phyloP scores from a whole-genome alignment of 2,329 filamentous ascomycete species.

The Cercospora sojina region DNA sequence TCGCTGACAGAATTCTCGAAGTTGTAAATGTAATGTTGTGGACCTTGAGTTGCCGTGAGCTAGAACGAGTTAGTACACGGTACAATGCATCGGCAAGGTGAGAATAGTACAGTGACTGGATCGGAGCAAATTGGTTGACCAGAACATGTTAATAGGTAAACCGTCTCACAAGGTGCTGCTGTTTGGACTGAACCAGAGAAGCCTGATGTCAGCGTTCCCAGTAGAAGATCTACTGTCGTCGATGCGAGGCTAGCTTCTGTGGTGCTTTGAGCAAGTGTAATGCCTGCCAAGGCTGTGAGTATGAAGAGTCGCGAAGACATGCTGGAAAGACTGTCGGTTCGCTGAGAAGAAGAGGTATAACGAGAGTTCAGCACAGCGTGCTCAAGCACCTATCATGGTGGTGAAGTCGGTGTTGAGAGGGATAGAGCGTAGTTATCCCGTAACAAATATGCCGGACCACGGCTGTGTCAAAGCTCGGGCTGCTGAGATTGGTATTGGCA shows the following conservation, averaged over 20 bases:
- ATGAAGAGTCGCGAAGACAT: neutral
- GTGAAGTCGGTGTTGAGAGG: neutral
- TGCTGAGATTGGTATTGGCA: neutral
- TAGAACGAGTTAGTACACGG: neutral
- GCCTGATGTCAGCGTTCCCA: slow-evolving; percentile 6
- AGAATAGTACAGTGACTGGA: neutral
- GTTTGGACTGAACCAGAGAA: slow-evolving; percentile 11
- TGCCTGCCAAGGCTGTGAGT: neutral
- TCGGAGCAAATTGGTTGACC: slow-evolving; percentile 6
- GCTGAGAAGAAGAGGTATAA: neutral
- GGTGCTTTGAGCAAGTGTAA: neutral
- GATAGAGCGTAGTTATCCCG: neutral
- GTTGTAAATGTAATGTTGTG: slow-evolving; percentile 13
- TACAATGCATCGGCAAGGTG: neutral
- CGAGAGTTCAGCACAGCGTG: neutral
- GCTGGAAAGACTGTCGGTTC: neutral
- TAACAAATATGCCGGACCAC: neutral
- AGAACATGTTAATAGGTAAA: slow-evolving; percentile 7
- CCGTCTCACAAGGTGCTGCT: slow-evolving; percentile 12
- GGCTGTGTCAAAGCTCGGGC: neutral
- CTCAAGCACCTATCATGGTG: neutral
- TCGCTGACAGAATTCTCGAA: slow-evolving; percentile 10
- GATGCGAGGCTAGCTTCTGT: neutral
- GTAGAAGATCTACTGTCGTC: slow-evolving; percentile 4
- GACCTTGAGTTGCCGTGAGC: slow-evolving; percentile 19